Percentiles rank a stretch among this genome's conserved stretches.
These are phyloP conservation scores for Fonsecaea pedrosoi DNA, from an alignment of 2,329 filamentous ascomycete genomes.

Conservation along the genomic window DNA sequence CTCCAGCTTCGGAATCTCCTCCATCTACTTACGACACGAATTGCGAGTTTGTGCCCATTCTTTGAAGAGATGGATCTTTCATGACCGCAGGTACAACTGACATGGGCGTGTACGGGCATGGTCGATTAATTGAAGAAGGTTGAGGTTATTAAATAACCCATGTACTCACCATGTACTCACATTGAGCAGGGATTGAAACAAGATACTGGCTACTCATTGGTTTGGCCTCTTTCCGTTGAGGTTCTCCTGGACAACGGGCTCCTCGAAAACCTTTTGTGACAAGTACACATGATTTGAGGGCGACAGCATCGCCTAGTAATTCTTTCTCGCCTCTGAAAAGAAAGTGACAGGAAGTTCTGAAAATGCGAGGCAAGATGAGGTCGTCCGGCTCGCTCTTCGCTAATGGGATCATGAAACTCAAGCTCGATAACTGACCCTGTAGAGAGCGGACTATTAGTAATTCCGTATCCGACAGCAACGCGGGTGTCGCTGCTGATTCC, in stretches of 20 bases:
- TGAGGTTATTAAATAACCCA: not conserved
- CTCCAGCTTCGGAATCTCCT: not conserved
- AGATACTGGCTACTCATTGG: not conserved
- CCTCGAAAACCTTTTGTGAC: not conserved
- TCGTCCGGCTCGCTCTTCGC: not conserved
- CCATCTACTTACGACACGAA: not conserved
- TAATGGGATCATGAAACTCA: not conserved
- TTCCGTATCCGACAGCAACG: not conserved
- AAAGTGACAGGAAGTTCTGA: not conserved
- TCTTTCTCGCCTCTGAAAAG: not conserved
- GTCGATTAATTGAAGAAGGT: no score
- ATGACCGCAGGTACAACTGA: not conserved
- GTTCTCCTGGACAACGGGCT: not conserved
- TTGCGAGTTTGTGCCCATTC: not conserved
- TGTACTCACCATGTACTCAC: not conserved
- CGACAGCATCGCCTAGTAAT: not conserved
- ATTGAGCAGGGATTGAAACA: not conserved
- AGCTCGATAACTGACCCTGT: not conserved
- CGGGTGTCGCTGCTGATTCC: not conserved
- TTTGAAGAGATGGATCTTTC: not conserved
- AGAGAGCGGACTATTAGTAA: not conserved
- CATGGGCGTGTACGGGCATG: not conserved
- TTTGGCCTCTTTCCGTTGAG: not conserved
- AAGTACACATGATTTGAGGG: not conserved
- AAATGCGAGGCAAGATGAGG: not conserved